These are phyloP conservation scores for Trichoderma sp. DNA, from an alignment of 2,329 filamentous ascomycete genomes.

Conservation along the genomic window DNA sequence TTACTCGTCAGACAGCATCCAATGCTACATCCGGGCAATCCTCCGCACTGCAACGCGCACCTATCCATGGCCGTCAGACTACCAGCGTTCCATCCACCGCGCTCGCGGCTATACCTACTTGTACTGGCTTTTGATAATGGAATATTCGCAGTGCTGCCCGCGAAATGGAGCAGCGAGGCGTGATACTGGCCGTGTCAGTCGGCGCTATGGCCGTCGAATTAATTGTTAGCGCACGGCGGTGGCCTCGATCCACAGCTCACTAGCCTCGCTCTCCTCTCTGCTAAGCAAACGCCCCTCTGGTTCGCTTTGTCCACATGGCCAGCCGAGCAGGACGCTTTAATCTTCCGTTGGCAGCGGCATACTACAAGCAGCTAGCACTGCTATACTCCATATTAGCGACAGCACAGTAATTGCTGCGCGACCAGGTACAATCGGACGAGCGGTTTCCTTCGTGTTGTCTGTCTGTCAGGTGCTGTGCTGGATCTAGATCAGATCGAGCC, in stretches of 20 bases:
- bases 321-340: neutral
- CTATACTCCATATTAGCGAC: neutral
- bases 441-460: neutral
- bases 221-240: slow-evolving; percentile 30
- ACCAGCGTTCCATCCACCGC: neutral
- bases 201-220: slow-evolving; percentile 20
- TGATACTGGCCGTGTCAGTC: neutral
- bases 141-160: neutral
- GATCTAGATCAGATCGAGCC: neutral
- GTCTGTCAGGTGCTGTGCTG: neutral
- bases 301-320: slow-evolving; percentile 14
- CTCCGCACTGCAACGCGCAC: neutral
- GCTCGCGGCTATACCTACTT: neutral
- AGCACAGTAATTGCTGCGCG: neutral
- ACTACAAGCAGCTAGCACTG: neutral
- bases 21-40: neutral
- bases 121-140: neutral
- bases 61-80: neutral
- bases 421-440: neutral
- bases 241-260: neutral
- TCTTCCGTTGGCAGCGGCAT: neutral
- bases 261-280: neutral
- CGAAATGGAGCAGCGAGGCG: neutral
- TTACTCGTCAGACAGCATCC: neutral
- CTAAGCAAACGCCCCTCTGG: slow-evolving; percentile 26